phyloP scores from a whole-genome alignment of 768 basidiomycete genomes.

The Tricholoma bakamatsutake region DNA sequence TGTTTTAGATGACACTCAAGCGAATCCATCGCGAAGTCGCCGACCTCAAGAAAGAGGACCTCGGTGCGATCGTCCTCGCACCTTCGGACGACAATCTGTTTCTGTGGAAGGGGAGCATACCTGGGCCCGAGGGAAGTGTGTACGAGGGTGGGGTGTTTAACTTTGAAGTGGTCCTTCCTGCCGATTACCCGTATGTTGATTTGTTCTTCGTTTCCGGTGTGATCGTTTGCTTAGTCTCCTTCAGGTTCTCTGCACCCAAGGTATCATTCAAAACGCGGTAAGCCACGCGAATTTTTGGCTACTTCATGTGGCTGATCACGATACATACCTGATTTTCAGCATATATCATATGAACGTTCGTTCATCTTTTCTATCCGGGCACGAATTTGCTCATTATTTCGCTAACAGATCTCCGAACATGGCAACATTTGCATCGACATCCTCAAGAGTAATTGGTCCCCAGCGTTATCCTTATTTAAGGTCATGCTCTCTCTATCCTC shows the following conservation, averaged over 20 bases:
- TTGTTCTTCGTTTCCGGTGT: slow-evolving; percentile 1
- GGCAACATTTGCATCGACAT: slow-evolving; percentile 86
- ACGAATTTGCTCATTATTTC: slow-evolving; percentile 1
- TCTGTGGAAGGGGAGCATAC: slow-evolving; percentile 71
- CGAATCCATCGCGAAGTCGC: slow-evolving; percentile 80
- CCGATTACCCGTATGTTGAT: slow-evolving; percentile 74
- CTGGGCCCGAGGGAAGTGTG: slow-evolving; percentile 76
- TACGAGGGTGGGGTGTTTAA: slow-evolving; percentile 78
- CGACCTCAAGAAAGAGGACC: slow-evolving; percentile 77
- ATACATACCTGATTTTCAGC: slow-evolving; percentile 27
- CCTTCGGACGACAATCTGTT: slow-evolving; percentile 64
- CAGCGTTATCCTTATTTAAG: slow-evolving; percentile 90
- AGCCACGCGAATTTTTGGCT: slow-evolving; percentile 10
- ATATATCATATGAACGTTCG: slow-evolving; percentile 85
- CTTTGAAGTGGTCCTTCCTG: slow-evolving; percentile 56
- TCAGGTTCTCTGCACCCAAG: slow-evolving; percentile 74
- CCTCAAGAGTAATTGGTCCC: slow-evolving; percentile 91
- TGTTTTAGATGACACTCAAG: slow-evolving; percentile 55
- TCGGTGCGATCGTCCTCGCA: slow-evolving; percentile 63
- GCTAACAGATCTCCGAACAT: slow-evolving; percentile 56
- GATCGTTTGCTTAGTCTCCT: not conserved
- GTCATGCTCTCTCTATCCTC: slow-evolving; percentile 92
- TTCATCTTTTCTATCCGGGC: not conserved
- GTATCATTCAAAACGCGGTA: slow-evolving; percentile 72
- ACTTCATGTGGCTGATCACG: not conserved